These are phyloP conservation scores for Chaetomiaceae sp. DNA, from an alignment of 2,329 filamentous ascomycete genomes.

Conservation along the genomic window DNA sequence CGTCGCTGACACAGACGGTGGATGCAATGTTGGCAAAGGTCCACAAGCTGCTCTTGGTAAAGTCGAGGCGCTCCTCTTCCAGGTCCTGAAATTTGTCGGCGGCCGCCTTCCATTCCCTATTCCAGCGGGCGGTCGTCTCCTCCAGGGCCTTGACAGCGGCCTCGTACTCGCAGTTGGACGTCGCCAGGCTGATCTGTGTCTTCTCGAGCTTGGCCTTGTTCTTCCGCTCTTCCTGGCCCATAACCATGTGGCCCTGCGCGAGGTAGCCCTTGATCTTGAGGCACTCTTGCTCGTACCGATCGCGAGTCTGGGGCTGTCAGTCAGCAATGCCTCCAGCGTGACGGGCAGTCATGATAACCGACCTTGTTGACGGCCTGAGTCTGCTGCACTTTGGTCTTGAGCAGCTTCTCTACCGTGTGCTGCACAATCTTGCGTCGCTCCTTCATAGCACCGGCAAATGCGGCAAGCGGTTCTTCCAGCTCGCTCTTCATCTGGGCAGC, in stretches of 20 bases:
- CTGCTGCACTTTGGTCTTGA: slow-evolving; percentile 91
- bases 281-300: slow-evolving; percentile 96
- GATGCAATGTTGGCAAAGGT: slow-evolving; percentile 96
- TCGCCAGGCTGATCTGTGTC: slow-evolving; percentile 91
- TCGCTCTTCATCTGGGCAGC: slow-evolving; percentile 94
- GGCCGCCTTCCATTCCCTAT: slow-evolving; percentile 95
- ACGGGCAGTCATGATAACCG: slow-evolving; percentile 23
- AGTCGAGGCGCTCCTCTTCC: slow-evolving; percentile 94
- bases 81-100: slow-evolving; percentile 99
- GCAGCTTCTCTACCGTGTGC: slow-evolving; percentile 84
- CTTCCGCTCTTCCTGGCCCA: slow-evolving; percentile 98
- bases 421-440: slow-evolving; percentile 96
- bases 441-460: slow-evolving; percentile 93
- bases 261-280: slow-evolving; percentile 98
- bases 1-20: slow-evolving; percentile 95
- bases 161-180: slow-evolving; percentile 91
- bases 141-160: slow-evolving; percentile 87
- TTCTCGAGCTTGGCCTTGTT: slow-evolving; percentile 99
- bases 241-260: slow-evolving; percentile 98
- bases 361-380: slow-evolving; percentile 90
- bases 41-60: slow-evolving; percentile 97
- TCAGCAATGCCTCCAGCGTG: not conserved
- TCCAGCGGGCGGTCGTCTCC: slow-evolving; percentile 93
- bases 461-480: slow-evolving; percentile 85
- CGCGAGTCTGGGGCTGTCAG: slow-evolving; percentile 60